Percentiles rank a stretch among this genome's conserved stretches.
Evolutionary conservation across 495 filamentous ascomycete genomes (phyloP).

Genomic region (Chlorociboria aeruginascens): DNA sequence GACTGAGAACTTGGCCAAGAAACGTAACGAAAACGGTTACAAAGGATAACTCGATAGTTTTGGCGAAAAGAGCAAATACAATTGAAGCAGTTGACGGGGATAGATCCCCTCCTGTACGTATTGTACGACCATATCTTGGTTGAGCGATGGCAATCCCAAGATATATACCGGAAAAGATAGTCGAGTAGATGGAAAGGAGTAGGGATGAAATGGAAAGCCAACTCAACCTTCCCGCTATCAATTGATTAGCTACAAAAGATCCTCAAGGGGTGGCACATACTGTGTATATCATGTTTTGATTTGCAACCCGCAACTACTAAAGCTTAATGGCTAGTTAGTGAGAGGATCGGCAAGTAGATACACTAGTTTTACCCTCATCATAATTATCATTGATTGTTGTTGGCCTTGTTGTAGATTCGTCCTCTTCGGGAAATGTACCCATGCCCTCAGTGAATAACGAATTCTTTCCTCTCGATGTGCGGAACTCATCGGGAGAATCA

Average conservation of each 20-base stretch:
- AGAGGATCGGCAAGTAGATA: neutral
- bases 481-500: neutral
- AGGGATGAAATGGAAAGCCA: constrained; percentile 49
- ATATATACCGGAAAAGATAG: constrained; percentile 51
- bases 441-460: neutral
- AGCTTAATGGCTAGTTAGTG: neutral
- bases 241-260: neutral
- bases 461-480: neutral
- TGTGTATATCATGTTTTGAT: neutral
- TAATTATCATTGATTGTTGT: neutral
- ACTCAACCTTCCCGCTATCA: constrained; percentile 29
- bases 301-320: neutral
- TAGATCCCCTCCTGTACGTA: constrained; percentile 36
- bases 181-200: constrained; percentile 53
- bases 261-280: too few species aligned
- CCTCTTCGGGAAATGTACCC: neutral
- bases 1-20: constrained; percentile 57
- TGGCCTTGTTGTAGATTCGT: neutral
- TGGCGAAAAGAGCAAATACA: constrained; percentile 52
- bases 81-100: constrained; percentile 45
- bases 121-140: constrained; percentile 43
- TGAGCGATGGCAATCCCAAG: constrained; percentile 43
- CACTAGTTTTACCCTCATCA: neutral
- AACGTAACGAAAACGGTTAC: constrained; percentile 67
- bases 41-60: constrained; percentile 64